phyloP scores from a whole-genome alignment of 495 filamentous ascomycete species.

The Penicillium canescens region DNA sequence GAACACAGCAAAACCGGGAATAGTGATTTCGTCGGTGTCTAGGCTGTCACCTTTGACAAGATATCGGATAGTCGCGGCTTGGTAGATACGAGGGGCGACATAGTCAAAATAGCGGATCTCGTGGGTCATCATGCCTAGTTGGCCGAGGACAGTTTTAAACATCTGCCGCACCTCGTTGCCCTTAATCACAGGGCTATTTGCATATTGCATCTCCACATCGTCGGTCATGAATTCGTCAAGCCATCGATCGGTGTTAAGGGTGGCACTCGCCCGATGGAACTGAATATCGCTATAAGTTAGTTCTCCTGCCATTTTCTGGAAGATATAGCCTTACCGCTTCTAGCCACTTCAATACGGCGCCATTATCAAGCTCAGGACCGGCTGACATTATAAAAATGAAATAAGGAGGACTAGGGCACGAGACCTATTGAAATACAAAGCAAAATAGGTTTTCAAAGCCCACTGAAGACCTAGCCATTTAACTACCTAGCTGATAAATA shows the following conservation, averaged over 20 bases:
- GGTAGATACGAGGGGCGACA: constrained; percentile 12
- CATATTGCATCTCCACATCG: constrained; percentile 12
- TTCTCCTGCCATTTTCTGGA: not conserved
- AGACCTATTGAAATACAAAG: not conserved
- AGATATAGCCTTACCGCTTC: constrained; percentile 4
- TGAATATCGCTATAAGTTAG: not conserved
- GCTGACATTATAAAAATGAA: not conserved
- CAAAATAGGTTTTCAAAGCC: not conserved
- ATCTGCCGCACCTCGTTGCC: constrained; percentile 12
- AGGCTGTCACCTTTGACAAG: constrained; percentile 8
- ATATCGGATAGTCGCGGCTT: constrained; percentile 13
- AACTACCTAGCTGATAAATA: not conserved
- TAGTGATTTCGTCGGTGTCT: constrained; percentile 10
- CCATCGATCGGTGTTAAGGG: constrained; percentile 8
- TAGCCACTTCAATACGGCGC: constrained; percentile 2
- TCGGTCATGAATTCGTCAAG: constrained; percentile 15
- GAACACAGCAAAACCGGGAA: constrained; percentile 10
- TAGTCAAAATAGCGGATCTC: constrained; percentile 12
- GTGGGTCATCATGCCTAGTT: constrained; percentile 11
- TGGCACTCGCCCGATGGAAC: constrained; percentile 8
- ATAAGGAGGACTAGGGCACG: not conserved
- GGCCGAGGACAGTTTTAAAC: constrained; percentile 8
- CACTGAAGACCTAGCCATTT: not conserved
- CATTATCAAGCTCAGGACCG: constrained; percentile 3
- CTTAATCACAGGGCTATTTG: constrained; percentile 9